Percentiles rank a stretch among this genome's conserved stretches.
phyloP scores from a whole-genome alignment of 2,329 filamentous ascomycete species.

The Apiospora koreana region DNA sequence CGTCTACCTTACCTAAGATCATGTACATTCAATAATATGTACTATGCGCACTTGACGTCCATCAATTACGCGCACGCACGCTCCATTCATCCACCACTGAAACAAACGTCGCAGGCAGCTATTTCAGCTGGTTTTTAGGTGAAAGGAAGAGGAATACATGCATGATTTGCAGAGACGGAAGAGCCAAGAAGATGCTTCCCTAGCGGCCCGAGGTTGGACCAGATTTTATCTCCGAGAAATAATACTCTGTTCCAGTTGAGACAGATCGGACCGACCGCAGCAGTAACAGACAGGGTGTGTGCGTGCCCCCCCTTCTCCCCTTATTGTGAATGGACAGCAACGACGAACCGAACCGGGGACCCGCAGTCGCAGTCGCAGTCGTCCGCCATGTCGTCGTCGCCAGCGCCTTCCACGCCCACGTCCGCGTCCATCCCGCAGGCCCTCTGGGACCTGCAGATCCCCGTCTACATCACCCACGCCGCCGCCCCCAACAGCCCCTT shows the following conservation, averaged over 20 bases:
- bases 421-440: slow-evolving; percentile 39
- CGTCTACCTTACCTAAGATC: slow-evolving; percentile 3
- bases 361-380: not conserved
- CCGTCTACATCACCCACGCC: slow-evolving; percentile 55
- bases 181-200: not conserved
- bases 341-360: no score
- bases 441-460: slow-evolving; percentile 57
- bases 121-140: no score
- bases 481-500: slow-evolving; percentile 49
- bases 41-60: not conserved
- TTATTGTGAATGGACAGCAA: not conserved
- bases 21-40: no score
- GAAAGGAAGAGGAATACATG: not conserved
- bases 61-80: not conserved
- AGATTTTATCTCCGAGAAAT: not conserved
- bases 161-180: not conserved
- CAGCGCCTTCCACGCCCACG: not conserved
- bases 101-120: not conserved
- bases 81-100: not conserved
- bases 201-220: not conserved
- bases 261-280: not conserved
- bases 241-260: slow-evolving; percentile 7
- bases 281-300: not conserved
- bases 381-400: not conserved
- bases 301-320: not conserved